Evolutionary conservation across 176 grass and related monocot genomes (phyloP).

Genomic region (Phragmites australis): DNA sequence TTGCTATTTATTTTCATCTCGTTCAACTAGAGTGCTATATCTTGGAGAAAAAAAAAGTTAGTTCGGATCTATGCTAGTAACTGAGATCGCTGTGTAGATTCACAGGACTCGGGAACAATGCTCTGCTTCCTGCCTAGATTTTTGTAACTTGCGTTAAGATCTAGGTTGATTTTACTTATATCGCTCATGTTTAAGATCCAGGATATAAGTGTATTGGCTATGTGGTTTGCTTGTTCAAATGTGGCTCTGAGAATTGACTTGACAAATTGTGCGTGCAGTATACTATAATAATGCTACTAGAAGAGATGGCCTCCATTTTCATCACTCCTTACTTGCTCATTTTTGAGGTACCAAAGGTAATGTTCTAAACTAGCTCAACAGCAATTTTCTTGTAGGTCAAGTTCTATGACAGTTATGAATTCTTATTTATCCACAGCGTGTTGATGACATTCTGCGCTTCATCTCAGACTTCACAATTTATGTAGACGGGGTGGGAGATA

Average conservation of each 20-base stretch:
- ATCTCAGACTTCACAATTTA: conserved; percentile 96
- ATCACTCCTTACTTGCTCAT: conserved; percentile 92
- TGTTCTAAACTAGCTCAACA: conserved; percentile 32
- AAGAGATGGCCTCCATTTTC: conserved; percentile 97
- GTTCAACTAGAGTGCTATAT: background rate
- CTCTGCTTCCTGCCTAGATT: background rate
- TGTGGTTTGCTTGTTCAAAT: conserved; percentile 2
- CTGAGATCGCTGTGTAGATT: background rate
- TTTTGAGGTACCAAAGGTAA: conserved; percentile 89
- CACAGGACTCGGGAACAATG: background rate
- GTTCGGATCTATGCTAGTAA: conserved; percentile 14
- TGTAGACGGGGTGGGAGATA: conserved; percentile 91
- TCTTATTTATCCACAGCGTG: conserved; percentile 57
- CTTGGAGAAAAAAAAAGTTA: background rate
- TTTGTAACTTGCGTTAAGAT: conserved; percentile 9
- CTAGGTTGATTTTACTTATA: background rate
- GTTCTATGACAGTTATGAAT: conserved; percentile 30
- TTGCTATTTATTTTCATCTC: background rate
- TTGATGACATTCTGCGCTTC: conserved; percentile 92
- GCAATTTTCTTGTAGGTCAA: conserved; percentile 10
- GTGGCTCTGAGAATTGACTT: conserved; percentile 25
- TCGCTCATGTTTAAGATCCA: background rate
- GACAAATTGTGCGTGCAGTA: conserved; percentile 60
- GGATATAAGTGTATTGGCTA: background rate
- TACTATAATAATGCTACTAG: conserved; percentile 92